Evolutionary conservation across 2,329 filamentous ascomycete genomes (phyloP), one percentile per base, ranked within the genome.

Genomic region (Colletotrichum tofieldiae): DNA sequence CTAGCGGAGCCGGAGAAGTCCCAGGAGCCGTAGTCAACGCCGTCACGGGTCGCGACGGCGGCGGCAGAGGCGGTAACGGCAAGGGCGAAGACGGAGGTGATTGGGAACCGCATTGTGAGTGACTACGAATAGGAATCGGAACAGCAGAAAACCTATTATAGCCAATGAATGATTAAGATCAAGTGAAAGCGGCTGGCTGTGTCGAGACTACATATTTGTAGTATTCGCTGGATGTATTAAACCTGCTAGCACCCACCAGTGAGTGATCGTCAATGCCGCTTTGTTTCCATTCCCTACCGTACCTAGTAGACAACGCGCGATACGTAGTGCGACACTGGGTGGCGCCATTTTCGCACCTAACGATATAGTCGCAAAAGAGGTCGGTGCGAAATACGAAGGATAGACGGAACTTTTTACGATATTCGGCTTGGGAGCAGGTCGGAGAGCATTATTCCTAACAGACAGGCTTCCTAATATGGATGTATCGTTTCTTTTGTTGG

Each of bases 21-120:
- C 65, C 56, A 67, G 47, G 45, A 67, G 9, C 56, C 65, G 49
- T 67, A 67, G 29, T 62, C 65, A 16, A 58, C 39, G 56, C 49
- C 26, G 41, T 29, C n/a, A 14, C 18, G 23, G 6, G 37, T 39
- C 16, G 65, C 56, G 3, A 29, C 1, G n/a, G 56, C 29, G 12
- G 58, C 47, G 41, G 41, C 29, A 32, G 29, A 32, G 29, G 29
- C 18, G 41, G 4, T 18, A 14, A 43, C 16, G 41, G 16, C 4
- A 7, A 62, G 32, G 23, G 32, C 29, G 32, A 66, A 20, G 20
- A 59, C 32, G 1, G 64, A 49, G 64, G 32, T 14, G 35, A 41
- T 39, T 29, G 41, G 8, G 23, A 49, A 51, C n/a, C 43, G 52
- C 64, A 66, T 66, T 1, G 14, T 51, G 23, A 8, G 9, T 1